Base-by-base conservation (phyloP, 2,329 filamentous ascomycete species). In the Leptographium wingfieldii region DNA sequence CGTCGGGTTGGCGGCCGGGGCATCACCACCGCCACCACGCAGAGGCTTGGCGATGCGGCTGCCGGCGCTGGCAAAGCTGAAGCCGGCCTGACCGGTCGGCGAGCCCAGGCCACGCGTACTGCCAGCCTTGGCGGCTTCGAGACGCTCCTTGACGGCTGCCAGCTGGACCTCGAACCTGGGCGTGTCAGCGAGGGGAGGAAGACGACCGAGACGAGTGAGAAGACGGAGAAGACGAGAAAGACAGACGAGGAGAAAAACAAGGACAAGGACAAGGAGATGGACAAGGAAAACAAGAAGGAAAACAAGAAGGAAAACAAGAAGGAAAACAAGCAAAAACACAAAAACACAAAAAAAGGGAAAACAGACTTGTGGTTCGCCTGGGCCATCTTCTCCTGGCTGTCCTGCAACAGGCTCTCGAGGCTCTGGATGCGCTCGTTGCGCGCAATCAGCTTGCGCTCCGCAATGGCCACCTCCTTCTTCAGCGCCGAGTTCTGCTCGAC, bases 381-480 rank as follows among this genome's bases (percentile, higher is more conserved):
- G 38, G 92, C 95, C 71, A 99, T 82, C 78, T 99, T 99, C 79
- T 99, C 94, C 76, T 99, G 94, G 70, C 90, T 95, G 73, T 99
- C 94, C 73, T 96, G 91, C 68, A 99, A 80, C 69, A 99, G 77
- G 69, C 83, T 87, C 77, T 99, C 94, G 54, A 99, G 79, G 71
- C 89, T 95, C 73, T 95, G 87, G 71, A 99, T 99, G 61, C 94
- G 88, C 79, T 99, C 94, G 70, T 97, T 97, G 67, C 94, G 82
- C 29, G 94, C 94, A 72, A 95, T 95, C 63, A 99, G 80, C 75
- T 99, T 99, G 67, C 94, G 85, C 79, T 99, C 94, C 0, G 94
- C 94, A 70, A 99, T 99, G 59, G 94, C 94, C 59, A 99, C 94
- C 75, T 99, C 94, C 80, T 99, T 97, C 85, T 99, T 99, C 69